Evolutionary conservation across 73 alveolate genomes (phyloP), one percentile per base, ranked within the genome.

Genomic region (Halteria grandinella): DNA sequence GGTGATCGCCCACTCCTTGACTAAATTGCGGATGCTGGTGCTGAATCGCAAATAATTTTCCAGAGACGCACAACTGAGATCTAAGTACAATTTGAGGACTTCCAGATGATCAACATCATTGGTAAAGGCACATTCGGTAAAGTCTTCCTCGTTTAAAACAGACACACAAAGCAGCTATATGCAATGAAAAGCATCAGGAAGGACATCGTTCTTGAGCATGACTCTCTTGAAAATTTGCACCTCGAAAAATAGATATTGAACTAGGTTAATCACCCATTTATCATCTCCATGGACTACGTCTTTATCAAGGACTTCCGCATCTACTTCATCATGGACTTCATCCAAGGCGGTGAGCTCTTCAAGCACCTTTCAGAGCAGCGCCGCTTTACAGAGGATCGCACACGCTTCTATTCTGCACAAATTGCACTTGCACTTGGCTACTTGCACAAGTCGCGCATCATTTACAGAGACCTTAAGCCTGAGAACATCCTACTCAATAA

Each of bases 401-500:
- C 83, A n/a, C 75, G 79, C 47, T 94, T 94, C 70, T 86, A 91
- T 21, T 91, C 88, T 12, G 98, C 96, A 12, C 91, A 89, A 60
- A 79, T 94, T 2, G 77, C 89, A 0, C 75, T 91, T 25, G 94
- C 97, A 8, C 62, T 91, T 14, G 95, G 91, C 31, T 83, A 87
- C 70, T 77, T 91, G 21, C 97, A 91, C 64, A 73, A 82, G 43
- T 49, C 78, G 36, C 80, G 85, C 18, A 81, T 91, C 34, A 75
- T 91, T 0, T 87, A 93, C 74, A 71, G 98, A 60, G 98, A 93
- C 66, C 44, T 93, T 45, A 93, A 93, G 75, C 98, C 98, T 37
- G 98, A 93, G 73, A 93, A 93, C 43, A 93, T 93, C 25, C 80
- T 93, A 21, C 72, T 91, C 33, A 89, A 75, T 33, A 75, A 87